Evolutionary conservation across 2,329 filamentous ascomycete genomes (phyloP), one percentile per base, ranked within the genome.

Genomic region (Emericellopsis cladophorae): DNA sequence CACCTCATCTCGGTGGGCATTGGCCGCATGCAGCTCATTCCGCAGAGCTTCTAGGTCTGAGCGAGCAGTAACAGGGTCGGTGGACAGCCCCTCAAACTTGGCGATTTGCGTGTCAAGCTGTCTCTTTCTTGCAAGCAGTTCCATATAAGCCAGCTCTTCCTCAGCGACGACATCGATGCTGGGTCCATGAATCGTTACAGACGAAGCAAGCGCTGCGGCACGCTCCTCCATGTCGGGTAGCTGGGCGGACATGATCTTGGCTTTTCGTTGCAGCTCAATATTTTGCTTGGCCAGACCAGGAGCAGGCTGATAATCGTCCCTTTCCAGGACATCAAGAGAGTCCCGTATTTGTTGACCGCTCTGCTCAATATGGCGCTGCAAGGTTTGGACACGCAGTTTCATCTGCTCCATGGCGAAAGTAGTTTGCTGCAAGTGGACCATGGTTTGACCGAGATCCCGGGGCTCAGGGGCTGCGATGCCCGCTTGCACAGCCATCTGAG

Each of bases 81-180:
- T 79, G 2, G 88, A 84, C 44, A 95, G 58, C 7, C 81, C 79
- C 40, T 79, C 74, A 49, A 87, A 94, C 18, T 68, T 69, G 31
- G 67, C 67, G 15, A 90, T 66, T 45, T 81, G 73, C 2, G 59
- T 57, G 44, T 85, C 79, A 35, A 89, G 60, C 8, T 66, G 65
- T 46, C 70, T 72, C 42, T 82, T 79, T 23, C 59, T 60, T 5
- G 69, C 62, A 31, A 80, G 64, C 33, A 90, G 58, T 2, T 61
- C 62, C 18, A 75, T 55, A 23, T 84, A 75, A 4, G 67, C 66
- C 16, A 70, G 63, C 54, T 86, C 79, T 47, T 80, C 70, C 3
- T 58, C 58, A 8, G 69, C 62, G 0, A 86, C 59, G 21, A 78
- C 68, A 18, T 79, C 66, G n/a, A 84, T 62, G 1, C 68, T 70